Evolutionary conservation across 345 rosid species (phyloP), one percentile per base, ranked within the genome.

Genomic region (Schrenkiella parvula): DNA sequence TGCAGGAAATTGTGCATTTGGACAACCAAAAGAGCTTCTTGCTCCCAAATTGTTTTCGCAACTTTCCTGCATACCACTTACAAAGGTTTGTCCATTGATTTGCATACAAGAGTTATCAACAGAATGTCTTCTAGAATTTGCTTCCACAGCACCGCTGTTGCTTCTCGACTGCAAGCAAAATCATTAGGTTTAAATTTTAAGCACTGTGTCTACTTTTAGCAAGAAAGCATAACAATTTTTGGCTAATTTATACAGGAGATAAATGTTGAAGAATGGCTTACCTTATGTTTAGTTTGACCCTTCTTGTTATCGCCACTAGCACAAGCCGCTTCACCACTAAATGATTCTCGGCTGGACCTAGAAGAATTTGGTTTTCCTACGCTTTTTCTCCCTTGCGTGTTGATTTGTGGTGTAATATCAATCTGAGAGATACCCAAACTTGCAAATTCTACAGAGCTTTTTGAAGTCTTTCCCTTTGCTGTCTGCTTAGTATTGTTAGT

Each of bases 261-360:
- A n/a, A 8, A 62, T 13, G 53, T 55, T 29, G 8, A 15, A 31
- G 43, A 54, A n/a, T 35, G 18, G 39, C 59, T 62, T 70, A 64
- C 93, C 90, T 86, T 86, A 39, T 83, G 85, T 67, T 72, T 82
- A 41, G 26, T 37, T 31, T 62, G 63, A 78, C 79, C 77, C 66
- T 73, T 86, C 63, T 76, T 73, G 72, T 51, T 63, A 41, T 76
- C 72, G 9, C 65, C 79, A 66, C 75, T 68, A 38, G 67, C 25
- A 34, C 58, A 62, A 35, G 67, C 71, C 43, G 69, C 54, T 69
- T 78, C 59, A 44, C 55, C 74, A 44, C 80, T 63, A 39, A 71
- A 75, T 75, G 80, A 71, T 64, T 82, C 90, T 74, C 78, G 70
- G 72, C 62, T 77, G 55, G 80, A 53, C 67, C 71, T 85, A 50